Conservation (phyloP, 2,329 filamentous ascomycete species). For the Cordyceps sp. region DNA sequence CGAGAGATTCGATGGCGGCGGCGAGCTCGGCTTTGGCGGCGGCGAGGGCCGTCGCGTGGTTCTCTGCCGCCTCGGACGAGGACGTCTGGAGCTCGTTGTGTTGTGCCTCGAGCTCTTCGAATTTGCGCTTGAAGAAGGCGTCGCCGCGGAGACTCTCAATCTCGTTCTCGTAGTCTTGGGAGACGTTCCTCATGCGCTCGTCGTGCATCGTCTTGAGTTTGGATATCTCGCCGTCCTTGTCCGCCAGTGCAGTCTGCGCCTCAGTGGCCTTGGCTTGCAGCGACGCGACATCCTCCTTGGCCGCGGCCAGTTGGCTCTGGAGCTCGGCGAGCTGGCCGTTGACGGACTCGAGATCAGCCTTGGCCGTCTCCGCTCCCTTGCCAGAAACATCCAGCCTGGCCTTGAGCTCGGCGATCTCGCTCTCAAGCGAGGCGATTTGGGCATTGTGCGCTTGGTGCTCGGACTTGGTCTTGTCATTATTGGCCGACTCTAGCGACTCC, state of each 20-base stretch:
- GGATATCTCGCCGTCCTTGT: constrained; percentile 31
- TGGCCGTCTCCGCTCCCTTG: constrained; percentile 23
- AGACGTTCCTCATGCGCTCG: constrained; percentile 39
- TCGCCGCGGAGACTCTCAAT: constrained; percentile 47
- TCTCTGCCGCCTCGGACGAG: constrained; percentile 17
- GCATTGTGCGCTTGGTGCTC: constrained; percentile 26
- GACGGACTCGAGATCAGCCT: constrained; percentile 26
- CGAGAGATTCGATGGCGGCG: constrained; percentile 26
- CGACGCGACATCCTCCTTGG: constrained; percentile 22
- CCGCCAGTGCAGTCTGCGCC: constrained; percentile 26
- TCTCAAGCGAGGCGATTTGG: constrained; percentile 33
- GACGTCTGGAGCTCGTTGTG: constrained; percentile 30
- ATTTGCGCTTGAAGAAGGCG: constrained; percentile 47
- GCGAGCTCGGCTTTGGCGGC: constrained; percentile 26
- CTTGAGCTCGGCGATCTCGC: constrained; percentile 33
- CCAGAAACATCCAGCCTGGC: constrained; percentile 29
- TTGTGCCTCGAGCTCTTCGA: constrained; percentile 40
- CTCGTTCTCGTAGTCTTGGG: constrained; percentile 46
- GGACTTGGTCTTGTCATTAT: constrained; percentile 25
- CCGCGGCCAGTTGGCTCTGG: constrained; percentile 21
- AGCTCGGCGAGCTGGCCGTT: constrained; percentile 20
- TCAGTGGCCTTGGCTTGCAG: constrained; percentile 31
- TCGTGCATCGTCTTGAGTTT: constrained; percentile 39
- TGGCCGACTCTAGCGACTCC: constrained; percentile 25
- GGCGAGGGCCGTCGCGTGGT: constrained; percentile 24